Percentiles rank a stretch among this genome's conserved stretches.
phyloP scores from a whole-genome alignment of 768 basidiomycete genomes.

The Dictyophora rubrovolvata region DNA sequence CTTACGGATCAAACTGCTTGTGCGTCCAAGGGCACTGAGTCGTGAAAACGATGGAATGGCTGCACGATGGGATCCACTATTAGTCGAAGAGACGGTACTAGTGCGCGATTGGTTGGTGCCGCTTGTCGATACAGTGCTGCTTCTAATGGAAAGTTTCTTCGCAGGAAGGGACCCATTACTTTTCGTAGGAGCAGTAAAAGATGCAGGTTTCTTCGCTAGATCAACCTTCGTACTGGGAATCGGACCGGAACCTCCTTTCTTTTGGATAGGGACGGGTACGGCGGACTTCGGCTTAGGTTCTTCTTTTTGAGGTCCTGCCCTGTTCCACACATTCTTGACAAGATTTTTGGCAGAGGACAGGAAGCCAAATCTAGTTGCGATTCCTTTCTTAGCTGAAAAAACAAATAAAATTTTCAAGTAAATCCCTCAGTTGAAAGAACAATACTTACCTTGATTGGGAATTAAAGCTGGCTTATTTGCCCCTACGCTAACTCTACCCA shows the following conservation, averaged over 20 bases:
- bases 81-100: background rate
- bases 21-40: background rate
- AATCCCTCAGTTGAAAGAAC: background rate
- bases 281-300: conserved; percentile 15
- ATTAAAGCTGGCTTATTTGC: conserved; percentile 16
- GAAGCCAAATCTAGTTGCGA: conserved; percentile 58
- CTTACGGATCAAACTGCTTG: background rate
- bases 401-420: conserved; percentile 9
- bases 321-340: conserved; percentile 65
- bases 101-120: background rate
- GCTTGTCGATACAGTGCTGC: background rate
- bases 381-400: conserved; percentile 25
- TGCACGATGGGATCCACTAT: background rate
- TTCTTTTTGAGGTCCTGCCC: conserved; percentile 14
- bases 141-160: background rate
- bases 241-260: background rate
- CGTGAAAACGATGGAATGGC: conserved; percentile 3
- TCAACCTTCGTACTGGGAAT: background rate
- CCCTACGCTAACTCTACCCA: conserved; percentile 34
- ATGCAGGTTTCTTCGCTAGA: background rate
- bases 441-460: conserved; percentile 4
- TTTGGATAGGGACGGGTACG: conserved; percentile 9
- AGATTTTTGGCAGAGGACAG: conserved; percentile 58
- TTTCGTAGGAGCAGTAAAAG: background rate
- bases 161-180: background rate